Conservation (phyloP, 2,329 filamentous ascomycete genomes). For the Neonectria magnoliae region DNA sequence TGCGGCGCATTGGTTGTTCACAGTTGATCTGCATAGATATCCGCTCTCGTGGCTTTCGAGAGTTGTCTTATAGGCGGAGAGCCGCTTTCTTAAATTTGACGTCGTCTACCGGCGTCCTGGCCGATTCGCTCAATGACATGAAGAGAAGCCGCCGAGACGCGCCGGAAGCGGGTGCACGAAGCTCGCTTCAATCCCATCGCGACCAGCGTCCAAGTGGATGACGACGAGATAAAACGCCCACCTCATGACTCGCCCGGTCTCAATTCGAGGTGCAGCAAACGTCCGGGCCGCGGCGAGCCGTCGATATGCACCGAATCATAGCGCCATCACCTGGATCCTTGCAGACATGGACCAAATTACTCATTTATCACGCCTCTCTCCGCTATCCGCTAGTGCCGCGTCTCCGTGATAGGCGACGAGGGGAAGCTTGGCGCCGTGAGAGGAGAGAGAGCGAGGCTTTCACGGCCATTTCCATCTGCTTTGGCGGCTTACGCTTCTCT, state of each 20-base stretch:
- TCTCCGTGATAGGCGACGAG: slow-evolving; percentile 11
- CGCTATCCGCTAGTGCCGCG: slow-evolving; percentile 2
- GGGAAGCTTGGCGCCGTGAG: not conserved
- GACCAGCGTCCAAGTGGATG: slow-evolving; percentile 3
- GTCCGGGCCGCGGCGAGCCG: slow-evolving; percentile 12
- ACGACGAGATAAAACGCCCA: slow-evolving; percentile 3
- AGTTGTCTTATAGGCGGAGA: slow-evolving; percentile 15
- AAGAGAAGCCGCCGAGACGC: not conserved
- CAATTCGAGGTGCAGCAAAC: slow-evolving; percentile 1
- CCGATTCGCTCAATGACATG: slow-evolving; percentile 5
- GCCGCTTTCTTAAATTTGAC: slow-evolving; percentile 35
- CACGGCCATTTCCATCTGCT: not conserved
- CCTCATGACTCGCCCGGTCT: not conserved
- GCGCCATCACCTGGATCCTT: slow-evolving; percentile 23
- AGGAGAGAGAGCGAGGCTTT: not conserved
- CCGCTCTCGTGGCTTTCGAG: slow-evolving; percentile 29
- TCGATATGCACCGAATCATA: slow-evolving; percentile 2
- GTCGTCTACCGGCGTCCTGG: slow-evolving; percentile 19
- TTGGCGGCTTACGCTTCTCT: slow-evolving; percentile 23
- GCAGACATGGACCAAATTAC: slow-evolving; percentile 8
- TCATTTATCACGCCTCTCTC: not conserved
- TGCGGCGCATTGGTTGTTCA: slow-evolving; percentile 28
- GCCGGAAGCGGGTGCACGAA: not conserved
- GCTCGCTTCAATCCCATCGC: not conserved
- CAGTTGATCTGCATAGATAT: slow-evolving; percentile 44